A percentile compares a stretch with the other conserved stretches of the same genome.
phyloP scores from a whole-genome alignment of 2,329 filamentous ascomycete genomes.

The Diaporthe humulicola region DNA sequence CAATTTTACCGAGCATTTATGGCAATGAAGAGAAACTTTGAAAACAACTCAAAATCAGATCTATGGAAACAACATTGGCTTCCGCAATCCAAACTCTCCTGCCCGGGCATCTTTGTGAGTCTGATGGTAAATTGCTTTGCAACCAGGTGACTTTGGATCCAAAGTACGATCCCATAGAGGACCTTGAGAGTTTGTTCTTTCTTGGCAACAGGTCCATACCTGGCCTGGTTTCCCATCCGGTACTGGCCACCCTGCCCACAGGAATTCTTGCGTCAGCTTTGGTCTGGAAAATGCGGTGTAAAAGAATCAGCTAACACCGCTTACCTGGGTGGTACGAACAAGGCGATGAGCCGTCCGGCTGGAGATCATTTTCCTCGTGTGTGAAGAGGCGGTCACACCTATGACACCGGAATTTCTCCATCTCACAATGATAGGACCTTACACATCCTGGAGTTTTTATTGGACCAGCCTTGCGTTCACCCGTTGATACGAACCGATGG shows the following conservation, averaged over 20 bases:
- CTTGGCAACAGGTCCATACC: neutral
- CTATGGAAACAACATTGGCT: neutral
- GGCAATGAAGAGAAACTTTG: neutral
- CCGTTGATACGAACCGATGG: accelerated
- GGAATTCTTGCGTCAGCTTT: neutral
- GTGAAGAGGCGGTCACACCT: neutral
- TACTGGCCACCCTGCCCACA: neutral
- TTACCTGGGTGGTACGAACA: constrained; percentile 17
- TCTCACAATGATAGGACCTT: neutral
- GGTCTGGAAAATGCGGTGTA: too few relatives aligned
- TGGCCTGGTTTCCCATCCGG: accelerated
- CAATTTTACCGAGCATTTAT: too few relatives aligned
- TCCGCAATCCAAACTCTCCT: neutral
- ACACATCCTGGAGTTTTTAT: neutral
- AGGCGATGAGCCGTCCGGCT: neutral
- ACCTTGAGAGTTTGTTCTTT: neutral
- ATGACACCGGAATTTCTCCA: neutral
- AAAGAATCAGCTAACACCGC: neutral
- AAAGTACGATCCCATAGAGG: neutral
- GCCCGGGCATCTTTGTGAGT: neutral
- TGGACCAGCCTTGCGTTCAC: neutral
- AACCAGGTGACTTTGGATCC: neutral
- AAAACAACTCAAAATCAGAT: neutral
- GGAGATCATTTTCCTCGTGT: accelerated
- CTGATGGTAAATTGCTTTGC: neutral